A percentile compares a stretch with the other conserved stretches of the same genome.
Evolutionary conservation across 202 grass and related monocot genomes (phyloP).

Genomic region (Zoysia matrella): DNA sequence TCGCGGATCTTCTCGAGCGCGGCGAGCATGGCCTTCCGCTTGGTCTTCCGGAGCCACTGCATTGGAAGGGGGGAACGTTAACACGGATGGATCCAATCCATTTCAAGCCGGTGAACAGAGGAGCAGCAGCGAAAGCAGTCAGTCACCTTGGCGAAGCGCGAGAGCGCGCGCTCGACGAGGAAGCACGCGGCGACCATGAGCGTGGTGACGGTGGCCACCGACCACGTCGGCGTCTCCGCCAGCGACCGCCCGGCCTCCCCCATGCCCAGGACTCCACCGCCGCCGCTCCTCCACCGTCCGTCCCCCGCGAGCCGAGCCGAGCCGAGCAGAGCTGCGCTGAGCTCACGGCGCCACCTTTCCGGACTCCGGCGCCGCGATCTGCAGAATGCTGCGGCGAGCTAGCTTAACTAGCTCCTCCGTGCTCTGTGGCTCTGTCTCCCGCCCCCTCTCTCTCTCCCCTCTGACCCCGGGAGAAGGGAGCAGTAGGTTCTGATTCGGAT

Average conservation of each 20-base stretch:
- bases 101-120: neutral
- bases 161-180: constrained; percentile 89
- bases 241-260: constrained; percentile 68
- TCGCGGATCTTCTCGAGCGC: constrained; percentile 93
- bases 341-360: neutral
- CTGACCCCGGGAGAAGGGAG: neutral
- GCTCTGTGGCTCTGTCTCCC: too few species aligned
- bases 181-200: constrained; percentile 90
- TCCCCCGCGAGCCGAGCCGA: neutral
- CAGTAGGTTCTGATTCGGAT: neutral
- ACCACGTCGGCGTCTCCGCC: constrained; percentile 98
- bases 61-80: too few species aligned
- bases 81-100: neutral
- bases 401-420: too few species aligned
- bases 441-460: neutral
- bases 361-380: too few species aligned
- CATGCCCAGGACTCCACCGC: neutral
- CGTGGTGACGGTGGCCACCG: constrained; percentile 93
- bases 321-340: neutral
- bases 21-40: constrained; percentile 97
- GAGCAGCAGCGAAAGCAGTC: neutral
- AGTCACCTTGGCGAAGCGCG: constrained; percentile 68
- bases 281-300: too few species aligned
- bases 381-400: too few species aligned
- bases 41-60: constrained; percentile 90